Evolutionary conservation across 1,284 basidiomycete species (phyloP).

Genomic region (Waitea zeae): DNA sequence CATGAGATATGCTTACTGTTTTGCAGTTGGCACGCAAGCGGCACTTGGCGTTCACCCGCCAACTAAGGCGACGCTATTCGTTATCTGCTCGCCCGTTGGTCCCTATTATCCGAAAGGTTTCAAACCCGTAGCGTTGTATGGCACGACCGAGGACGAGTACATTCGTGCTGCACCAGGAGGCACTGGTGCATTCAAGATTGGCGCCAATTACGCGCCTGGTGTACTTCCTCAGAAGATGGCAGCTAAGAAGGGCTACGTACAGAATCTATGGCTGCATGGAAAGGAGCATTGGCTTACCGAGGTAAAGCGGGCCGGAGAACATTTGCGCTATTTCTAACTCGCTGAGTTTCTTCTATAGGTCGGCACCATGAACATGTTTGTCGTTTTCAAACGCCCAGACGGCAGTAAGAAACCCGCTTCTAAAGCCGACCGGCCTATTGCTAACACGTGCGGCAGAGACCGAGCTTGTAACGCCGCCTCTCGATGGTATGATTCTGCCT

Average conservation of each 20-base stretch:
- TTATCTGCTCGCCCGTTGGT: constrained; percentile 87
- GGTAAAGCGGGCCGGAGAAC: too few relatives aligned
- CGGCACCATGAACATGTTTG: constrained; percentile 95
- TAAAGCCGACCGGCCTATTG: background rate
- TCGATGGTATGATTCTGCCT: constrained; percentile 92
- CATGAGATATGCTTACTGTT: background rate
- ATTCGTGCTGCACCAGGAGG: constrained; percentile 84
- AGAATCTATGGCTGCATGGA: constrained; percentile 92
- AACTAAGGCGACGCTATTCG: constrained; percentile 81
- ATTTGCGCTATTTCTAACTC: background rate
- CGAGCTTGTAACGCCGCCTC: constrained; percentile 82
- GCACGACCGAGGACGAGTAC: constrained; percentile 82
- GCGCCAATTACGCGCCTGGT: constrained; percentile 85
- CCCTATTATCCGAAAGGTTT: constrained; percentile 94
- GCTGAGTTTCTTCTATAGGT: constrained; percentile 23
- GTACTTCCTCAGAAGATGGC: constrained; percentile 79
- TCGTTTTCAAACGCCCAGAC: constrained; percentile 63
- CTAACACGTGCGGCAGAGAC: constrained; percentile 19
- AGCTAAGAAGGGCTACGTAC: constrained; percentile 74
- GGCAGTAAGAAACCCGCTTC: constrained; percentile 30
- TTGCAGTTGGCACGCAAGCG: constrained; percentile 76
- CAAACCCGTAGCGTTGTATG: constrained; percentile 88
- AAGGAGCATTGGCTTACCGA: constrained; percentile 78
- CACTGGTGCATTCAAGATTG: constrained; percentile 85
- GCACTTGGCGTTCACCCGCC: constrained; percentile 83